Percentiles rank a stretch among this genome's conserved stretches.
Evolutionary conservation across 2,329 filamentous ascomycete species (phyloP).

Genomic region (Cordyceps cateniannulata): DNA sequence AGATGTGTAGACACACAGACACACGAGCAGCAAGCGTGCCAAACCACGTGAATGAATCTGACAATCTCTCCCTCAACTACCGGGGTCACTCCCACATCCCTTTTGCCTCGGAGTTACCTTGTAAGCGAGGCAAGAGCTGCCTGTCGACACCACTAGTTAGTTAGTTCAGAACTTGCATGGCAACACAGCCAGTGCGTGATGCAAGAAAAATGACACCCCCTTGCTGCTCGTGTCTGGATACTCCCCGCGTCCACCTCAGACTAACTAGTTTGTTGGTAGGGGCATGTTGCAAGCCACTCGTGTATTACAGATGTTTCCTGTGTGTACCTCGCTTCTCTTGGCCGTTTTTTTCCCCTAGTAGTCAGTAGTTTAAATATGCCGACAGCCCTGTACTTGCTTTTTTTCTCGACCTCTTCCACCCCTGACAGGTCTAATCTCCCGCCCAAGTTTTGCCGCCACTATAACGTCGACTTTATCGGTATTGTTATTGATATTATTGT

Average conservation of each 20-base stretch:
- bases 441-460: background rate
- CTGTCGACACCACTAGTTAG: background rate
- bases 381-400: background rate
- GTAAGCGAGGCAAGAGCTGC: background rate
- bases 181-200: too few relatives aligned
- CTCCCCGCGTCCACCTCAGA: background rate
- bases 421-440: constrained; percentile 3
- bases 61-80: background rate
- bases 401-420: background rate
- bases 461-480: background rate
- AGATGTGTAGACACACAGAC: background rate
- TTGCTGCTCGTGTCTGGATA: background rate
- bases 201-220: background rate
- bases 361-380: constrained; percentile 1
- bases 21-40: background rate
- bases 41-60: background rate
- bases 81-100: background rate
- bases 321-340: background rate
- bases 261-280: background rate
- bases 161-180: too few relatives aligned
- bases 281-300: background rate
- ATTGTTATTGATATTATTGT: background rate
- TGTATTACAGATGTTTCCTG: background rate
- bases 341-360: background rate
- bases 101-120: background rate